Conservation (phyloP, 176 grass and related monocot genomes). For the Phoenix roebelenii region DNA sequence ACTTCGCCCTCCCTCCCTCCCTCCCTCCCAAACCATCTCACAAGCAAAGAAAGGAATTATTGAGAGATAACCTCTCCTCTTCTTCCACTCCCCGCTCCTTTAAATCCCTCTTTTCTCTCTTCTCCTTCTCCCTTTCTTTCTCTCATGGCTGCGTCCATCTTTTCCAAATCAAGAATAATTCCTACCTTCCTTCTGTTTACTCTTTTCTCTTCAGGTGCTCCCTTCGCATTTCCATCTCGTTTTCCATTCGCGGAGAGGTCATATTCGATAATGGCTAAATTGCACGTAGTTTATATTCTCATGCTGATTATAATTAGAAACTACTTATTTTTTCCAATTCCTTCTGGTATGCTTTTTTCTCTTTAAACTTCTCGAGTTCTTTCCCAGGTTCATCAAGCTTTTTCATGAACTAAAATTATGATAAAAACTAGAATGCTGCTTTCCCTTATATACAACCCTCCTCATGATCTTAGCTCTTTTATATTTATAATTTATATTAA, state of each 20-base stretch:
- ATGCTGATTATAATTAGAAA: neutral
- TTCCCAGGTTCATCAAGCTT: too few species aligned
- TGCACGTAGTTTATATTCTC: neutral
- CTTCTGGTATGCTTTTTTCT: too few species aligned
- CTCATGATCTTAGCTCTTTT: too few species aligned
- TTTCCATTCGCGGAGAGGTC: neutral
- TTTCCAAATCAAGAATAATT: conserved; percentile 15
- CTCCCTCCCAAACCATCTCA: conserved; percentile 35
- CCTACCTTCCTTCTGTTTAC: conserved; percentile 34
- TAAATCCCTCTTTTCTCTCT: conserved; percentile 16
- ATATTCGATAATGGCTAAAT: neutral
- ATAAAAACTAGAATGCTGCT: too few species aligned
- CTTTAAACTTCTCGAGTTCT: too few species aligned
- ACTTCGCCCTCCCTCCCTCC: conserved; percentile 9
- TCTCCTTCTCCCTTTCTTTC: conserved; percentile 9
- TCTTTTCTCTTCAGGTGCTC: conserved; percentile 49
- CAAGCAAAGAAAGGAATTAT: conserved; percentile 95
- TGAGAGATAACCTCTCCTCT: conserved; percentile 25
- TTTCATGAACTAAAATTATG: too few species aligned
- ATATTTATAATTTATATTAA: neutral
- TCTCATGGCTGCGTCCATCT: conserved; percentile 20
- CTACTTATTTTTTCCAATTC: neutral
- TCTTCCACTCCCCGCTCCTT: conserved; percentile 1
- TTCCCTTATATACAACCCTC: too few species aligned
- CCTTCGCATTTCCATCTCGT: neutral